Conservation (phyloP, 768 basidiomycete species). For the Galerina marginata region DNA sequence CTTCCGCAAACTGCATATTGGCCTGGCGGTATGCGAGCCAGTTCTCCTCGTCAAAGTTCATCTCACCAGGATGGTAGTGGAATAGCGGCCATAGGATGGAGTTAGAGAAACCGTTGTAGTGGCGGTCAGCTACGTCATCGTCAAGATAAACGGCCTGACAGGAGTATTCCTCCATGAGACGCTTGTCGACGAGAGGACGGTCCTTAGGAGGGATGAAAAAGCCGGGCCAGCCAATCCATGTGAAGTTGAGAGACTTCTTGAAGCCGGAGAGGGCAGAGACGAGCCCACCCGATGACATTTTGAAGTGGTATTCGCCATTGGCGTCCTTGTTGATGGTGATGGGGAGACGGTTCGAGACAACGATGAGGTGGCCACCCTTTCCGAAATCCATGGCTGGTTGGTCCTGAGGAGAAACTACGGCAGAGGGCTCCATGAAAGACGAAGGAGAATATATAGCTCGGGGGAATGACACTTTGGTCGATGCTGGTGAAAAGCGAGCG, state of each 20-base stretch:
- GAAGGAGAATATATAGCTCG: conserved; percentile 29
- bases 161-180: conserved; percentile 92
- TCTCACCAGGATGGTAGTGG: conserved; percentile 99
- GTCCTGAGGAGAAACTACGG: conserved; percentile 32
- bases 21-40: conserved; percentile 98
- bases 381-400: conserved; percentile 49
- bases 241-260: conserved; percentile 98
- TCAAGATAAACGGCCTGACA: conserved; percentile 98
- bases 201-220: conserved; percentile 94
- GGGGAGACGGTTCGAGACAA: conserved; percentile 94
- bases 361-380: conserved; percentile 79
- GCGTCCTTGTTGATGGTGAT: conserved; percentile 96
- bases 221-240: conserved; percentile 97
- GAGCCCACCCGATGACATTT: conserved; percentile 98
- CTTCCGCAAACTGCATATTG: conserved; percentile 93
- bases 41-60: conserved; percentile 99
- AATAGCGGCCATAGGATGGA: conserved; percentile 99
- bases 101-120: conserved; percentile 99
- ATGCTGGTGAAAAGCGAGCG: conserved; percentile 31
- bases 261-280: conserved; percentile 96
- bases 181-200: conserved; percentile 87
- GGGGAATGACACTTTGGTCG: conserved; percentile 23
- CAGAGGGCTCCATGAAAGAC: conserved; percentile 31
- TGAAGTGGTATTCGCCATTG: conserved; percentile 93
- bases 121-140: conserved; percentile 97